Evolutionary conservation across 129 eudicot species (phyloP), one percentile per base, ranked within the genome.

Genomic region (Oenanthe sinensis): DNA sequence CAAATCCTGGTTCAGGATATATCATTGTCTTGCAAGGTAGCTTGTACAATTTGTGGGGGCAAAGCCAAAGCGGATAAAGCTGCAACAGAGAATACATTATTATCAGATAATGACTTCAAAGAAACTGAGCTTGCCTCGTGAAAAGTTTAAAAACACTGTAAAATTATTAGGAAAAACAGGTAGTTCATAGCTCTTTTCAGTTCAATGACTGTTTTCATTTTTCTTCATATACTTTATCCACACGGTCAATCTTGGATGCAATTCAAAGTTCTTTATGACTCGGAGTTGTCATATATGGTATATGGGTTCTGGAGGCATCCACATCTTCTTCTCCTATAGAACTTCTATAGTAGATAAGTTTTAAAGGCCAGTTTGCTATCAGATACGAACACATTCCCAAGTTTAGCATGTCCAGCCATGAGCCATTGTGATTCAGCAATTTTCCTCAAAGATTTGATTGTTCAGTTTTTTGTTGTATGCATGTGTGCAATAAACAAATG

Each of bases 41-140:
- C 86, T 89, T 90, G 90, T 85, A 96, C 46, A 96, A 81, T 76
- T 90, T 87, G 91, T 96, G 99, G 70, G 99, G 99, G 89, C 99
- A 96, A 75, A 96, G 91, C 99, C 99, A 96, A 22, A 96, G 76
- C 26, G 99, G 99, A 82, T 96, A 96, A 36, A 96, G 88, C 99
- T 96, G 82, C 1, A 75, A 20, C 45, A 78, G 77, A 60, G 16
- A 72, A 15, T 33, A 63, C 22, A 50, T 2, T 8, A 11, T 72
- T 36, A 9, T 5, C 6, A 4, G 26, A 40, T 6, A 69, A n/a
- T n/a, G n/a, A 36, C 46, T 69, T 24, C 10, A 10, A 58, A 22
- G 3, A 39, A 39, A 39, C 71, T 63, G 39, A 63, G 28, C 40
- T 63, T 63, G 17, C 43, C 22, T 52, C 49, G 5, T 17, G 24